Base-by-base conservation (phyloP, 1,284 basidiomycete species). In the Leccinum ponderosum region DNA sequence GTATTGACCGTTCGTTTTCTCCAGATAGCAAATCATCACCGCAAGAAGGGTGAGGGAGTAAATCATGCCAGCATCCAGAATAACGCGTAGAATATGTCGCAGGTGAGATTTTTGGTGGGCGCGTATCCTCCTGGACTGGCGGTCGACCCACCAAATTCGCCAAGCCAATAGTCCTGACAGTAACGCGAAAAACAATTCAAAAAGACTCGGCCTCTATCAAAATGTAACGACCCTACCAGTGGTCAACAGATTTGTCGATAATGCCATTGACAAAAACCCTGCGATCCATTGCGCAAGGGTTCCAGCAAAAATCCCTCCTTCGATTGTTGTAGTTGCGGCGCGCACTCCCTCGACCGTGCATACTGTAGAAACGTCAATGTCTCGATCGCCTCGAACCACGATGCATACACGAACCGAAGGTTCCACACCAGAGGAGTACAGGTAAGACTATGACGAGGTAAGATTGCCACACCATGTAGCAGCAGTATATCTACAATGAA, bases 91-190 rank as follows among this genome's bases (percentile, higher is more conserved):
- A 17, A 56, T 6, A 6, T 20, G 44, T 12, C 20, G 29, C 22
- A 56, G 11, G 4, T 50, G 55, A 5, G 55, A 56, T n/a, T 35
- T 35, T 12, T n/a, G 55, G 22, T 37, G 20, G 29, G 29, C 3
- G 22, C 29, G 55, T 20, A 51, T 2, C 31, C 31, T 25, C 17
- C 9, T 50, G 15, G 29, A 29, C 20, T 51, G 48, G 47, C n/a
- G 55, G 31, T 56, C 44, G 2, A 56, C 22, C 20, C 48, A 56
- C 55, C 55, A 56, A 4, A 56, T 56, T 7, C 55, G 55, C 29
- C 44, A n/a, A 12, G 55, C 55, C 20, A 56, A 15, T 33, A 56
- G 6, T 14, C 12, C 55, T 56, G 11, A 50, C 11, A 29, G 9
- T 29, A 5, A 11, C 31, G 4, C 31, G 9, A 31, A 4, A 11